Base-by-base conservation (phyloP, 2,329 filamentous ascomycete genomes). In the Penicillium occitanis region DNA sequence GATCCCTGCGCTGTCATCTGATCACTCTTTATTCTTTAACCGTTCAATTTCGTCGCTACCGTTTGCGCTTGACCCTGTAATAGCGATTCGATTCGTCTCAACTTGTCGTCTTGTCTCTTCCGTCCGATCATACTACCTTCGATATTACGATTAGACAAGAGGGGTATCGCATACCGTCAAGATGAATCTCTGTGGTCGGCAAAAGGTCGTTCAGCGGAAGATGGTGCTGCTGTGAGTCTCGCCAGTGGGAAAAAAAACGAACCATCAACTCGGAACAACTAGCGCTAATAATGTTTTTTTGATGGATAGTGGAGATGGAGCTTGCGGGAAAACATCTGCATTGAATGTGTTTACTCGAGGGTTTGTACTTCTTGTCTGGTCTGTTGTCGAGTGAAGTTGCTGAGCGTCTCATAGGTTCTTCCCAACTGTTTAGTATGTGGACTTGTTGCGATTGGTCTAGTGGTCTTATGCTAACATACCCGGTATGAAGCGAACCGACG, bases 321-420 rank as follows among this genome's bases (percentile, higher is more conserved):
- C 94, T 73, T 96, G 91, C 80, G 94, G 94, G 77, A 99, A 99
- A 86, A 99, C 95, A 64, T 97, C 93, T 70, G 82, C 98, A 75
- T 83, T 99, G 74, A 99, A 99, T 78, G 95, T 99, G 78, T 99
- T 99, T 82, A 99, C 95, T 72, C 89, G 94, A 90, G 94, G 94
- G 91, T 96, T 83, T 73, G 88, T 83, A 63, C 67, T 58, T 63
- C 48, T 50, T 60, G 14, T 46, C 22, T 33, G 53, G 14, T 46
- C 37, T 46, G 53, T 46, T 58, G 57, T 59, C 62, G 53, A 61
- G 53, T 61, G 61, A 53, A n/a, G 11, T 5, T 5, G 19, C 57
- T 60, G 40, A 60, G 14, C 3, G 11, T 48, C 66, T 30, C 68
- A 69, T 73, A 94, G 92, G 70, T 97, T 97, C 80, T 99, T 99